Evolutionary conservation across 2,329 filamentous ascomycete genomes (phyloP).

Genomic region (Cercospora sesami): DNA sequence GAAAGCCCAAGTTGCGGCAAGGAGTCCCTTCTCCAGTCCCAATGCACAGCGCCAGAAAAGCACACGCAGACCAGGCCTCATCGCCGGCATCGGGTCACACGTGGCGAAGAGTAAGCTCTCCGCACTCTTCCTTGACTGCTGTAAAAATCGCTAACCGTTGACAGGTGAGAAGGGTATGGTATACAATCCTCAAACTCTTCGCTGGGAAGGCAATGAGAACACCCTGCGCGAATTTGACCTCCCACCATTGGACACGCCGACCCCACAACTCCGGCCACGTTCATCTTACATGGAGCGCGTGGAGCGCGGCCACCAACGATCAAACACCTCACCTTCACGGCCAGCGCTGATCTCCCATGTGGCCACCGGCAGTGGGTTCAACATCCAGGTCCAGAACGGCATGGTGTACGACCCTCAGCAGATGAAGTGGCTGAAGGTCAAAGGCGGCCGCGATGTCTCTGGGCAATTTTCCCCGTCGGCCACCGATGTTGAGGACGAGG

Average conservation of each 20-base stretch:
- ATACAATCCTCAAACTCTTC: slow-evolving; percentile 82
- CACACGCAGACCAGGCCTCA: slow-evolving; percentile 70
- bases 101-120: slow-evolving; percentile 72
- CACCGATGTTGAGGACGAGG: slow-evolving; percentile 78
- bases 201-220: slow-evolving; percentile 97
- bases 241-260: slow-evolving; percentile 40
- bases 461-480: slow-evolving; percentile 51
- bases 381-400: slow-evolving; percentile 89
- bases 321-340: slow-evolving; percentile 50
- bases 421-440: slow-evolving; percentile 90
- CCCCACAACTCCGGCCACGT: slow-evolving; percentile 34
- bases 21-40: slow-evolving; percentile 54
- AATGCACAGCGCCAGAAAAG: slow-evolving; percentile 51
- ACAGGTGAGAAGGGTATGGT: slow-evolving; percentile 90
- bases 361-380: slow-evolving; percentile 64
- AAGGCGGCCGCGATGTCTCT: slow-evolving; percentile 40
- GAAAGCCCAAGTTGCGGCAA: slow-evolving; percentile 57
- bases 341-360: slow-evolving; percentile 90
- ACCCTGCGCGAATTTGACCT: slow-evolving; percentile 74
- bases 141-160: background rate
- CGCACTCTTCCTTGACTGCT: background rate
- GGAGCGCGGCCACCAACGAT: slow-evolving; percentile 39
- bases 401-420: slow-evolving; percentile 98
- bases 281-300: slow-evolving; percentile 39
- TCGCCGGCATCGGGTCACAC: slow-evolving; percentile 77